Percentiles rank a stretch among this genome's conserved stretches.
Conservation (phyloP, 1,284 basidiomycete genomes). For the Phlebopus sp. region DNA sequence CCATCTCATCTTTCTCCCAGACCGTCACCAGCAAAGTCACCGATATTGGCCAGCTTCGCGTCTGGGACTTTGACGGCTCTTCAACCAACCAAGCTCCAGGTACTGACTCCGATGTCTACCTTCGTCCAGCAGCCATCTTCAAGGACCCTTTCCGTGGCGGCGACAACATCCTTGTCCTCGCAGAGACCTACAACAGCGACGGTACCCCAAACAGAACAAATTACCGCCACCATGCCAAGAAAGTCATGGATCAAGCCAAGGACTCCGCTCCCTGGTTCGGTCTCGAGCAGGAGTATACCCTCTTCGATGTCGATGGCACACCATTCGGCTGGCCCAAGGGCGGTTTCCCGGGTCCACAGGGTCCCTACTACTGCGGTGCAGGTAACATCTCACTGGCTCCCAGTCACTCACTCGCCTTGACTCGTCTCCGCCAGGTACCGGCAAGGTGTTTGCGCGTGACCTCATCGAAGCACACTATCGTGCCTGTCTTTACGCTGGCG, state of each 20-base stretch:
- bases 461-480: slow-evolving; percentile 99
- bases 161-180: slow-evolving; percentile 95
- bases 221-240: slow-evolving; percentile 87
- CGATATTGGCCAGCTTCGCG: slow-evolving; percentile 83
- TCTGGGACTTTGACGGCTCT: slow-evolving; percentile 99
- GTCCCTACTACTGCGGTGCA: slow-evolving; percentile 99
- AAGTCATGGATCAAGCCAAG: slow-evolving; percentile 90
- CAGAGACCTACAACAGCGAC: slow-evolving; percentile 98
- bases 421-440: slow-evolving; percentile 60
- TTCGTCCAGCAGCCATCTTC: slow-evolving; percentile 96
- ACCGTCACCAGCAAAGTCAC: slow-evolving; percentile 83
- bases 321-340: slow-evolving; percentile 98
- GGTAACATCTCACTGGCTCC: slow-evolving; percentile 52
- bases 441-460: slow-evolving; percentile 98
- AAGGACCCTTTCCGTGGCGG: slow-evolving; percentile 99
- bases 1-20: slow-evolving; percentile 36
- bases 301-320: slow-evolving; percentile 89
- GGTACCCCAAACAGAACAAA: slow-evolving; percentile 98
- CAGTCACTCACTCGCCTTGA: slow-evolving; percentile 8
- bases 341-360: slow-evolving; percentile 99
- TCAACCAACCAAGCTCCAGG: slow-evolving; percentile 97
- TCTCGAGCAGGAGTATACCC: slow-evolving; percentile 98
- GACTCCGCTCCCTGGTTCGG: slow-evolving; percentile 93
- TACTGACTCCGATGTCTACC: slow-evolving; percentile 95
- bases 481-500: slow-evolving; percentile 92